Conservation (phyloP, 768 basidiomycete genomes). For the Amyloporia xantha region DNA sequence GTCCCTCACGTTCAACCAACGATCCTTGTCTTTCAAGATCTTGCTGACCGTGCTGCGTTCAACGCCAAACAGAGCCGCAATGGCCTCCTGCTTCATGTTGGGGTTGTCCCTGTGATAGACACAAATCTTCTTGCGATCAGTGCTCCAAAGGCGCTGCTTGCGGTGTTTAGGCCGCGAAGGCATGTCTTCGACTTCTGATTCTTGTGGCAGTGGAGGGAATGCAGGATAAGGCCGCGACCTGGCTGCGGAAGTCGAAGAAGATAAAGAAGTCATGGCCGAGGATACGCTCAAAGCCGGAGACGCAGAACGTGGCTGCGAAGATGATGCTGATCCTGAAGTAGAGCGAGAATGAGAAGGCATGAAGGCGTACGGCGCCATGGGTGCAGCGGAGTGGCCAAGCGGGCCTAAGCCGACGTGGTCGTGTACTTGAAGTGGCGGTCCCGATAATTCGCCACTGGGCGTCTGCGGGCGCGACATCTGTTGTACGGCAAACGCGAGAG, state of each 20-base stretch:
- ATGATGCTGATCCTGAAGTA: slow-evolving; percentile 37
- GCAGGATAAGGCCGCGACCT: slow-evolving; percentile 20
- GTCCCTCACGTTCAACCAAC: slow-evolving; percentile 67
- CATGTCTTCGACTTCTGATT: slow-evolving; percentile 1
- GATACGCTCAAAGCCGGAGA: slow-evolving; percentile 59
- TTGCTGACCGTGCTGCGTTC: slow-evolving; percentile 94
- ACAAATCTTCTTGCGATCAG: slow-evolving; percentile 73
- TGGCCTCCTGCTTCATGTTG: slow-evolving; percentile 75
- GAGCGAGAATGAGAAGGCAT: slow-evolving; percentile 34
- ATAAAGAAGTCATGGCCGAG: slow-evolving; percentile 48
- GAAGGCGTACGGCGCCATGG: slow-evolving; percentile 1
- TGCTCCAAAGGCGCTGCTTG: slow-evolving; percentile 70
- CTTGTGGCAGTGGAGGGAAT: not conserved
- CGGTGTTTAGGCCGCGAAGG: slow-evolving; percentile 42
- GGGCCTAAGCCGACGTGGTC: not conserved
- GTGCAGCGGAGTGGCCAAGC: not conserved
- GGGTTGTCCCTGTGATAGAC: slow-evolving; percentile 56
- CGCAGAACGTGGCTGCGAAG: slow-evolving; percentile 43
- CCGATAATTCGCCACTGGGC: not conserved
- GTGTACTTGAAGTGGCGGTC: not conserved
- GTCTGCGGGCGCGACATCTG: not conserved
- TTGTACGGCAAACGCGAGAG: not conserved
- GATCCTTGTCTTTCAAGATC: slow-evolving; percentile 78
- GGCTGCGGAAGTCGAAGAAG: slow-evolving; percentile 30
- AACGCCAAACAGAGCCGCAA: slow-evolving; percentile 67